Base-by-base conservation (phyloP, 345 rosid species). In the Lepidium sativum region DNA sequence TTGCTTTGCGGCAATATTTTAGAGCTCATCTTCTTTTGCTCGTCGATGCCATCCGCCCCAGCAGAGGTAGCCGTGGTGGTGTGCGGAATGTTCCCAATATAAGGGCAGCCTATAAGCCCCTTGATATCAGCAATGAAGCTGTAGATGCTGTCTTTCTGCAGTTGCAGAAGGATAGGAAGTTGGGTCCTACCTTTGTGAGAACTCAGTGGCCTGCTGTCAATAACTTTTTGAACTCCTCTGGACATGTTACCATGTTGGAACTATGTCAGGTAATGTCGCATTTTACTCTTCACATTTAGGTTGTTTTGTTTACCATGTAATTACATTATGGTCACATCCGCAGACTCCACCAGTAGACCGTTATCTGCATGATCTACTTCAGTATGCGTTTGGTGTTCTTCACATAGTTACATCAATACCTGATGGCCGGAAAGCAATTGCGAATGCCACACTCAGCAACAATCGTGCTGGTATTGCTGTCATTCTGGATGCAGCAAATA, bases 281-380 rank as follows among this genome's bases (percentile, higher is more conserved):
- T 64, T 60, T 41, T 56, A 45, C 64, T 59, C 39, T 50, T 23
- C 23, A 18, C 25, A 15, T 16, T 3, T 51, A 47, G 35, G 27
- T 72, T 21, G 20, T 35, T 52, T 58, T 65, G 50, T 47, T 53
- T 53, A 54, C 40, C 35, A 16, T 67, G 23, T 53, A 42, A n/a
- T 67, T 70, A 52, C 32, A 40, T 58, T 57, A 56, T 63, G 61
- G 50, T 71, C 38, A 42, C 80, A 49, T 60, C 54, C 63, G 73
- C 74, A 94, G 99, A 96, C 97, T 68, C 96, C 97, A 21, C 96
- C 99, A 1, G 92, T 85, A 52, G 99, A 94, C 66, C 94, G 99
- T 40, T 90, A 90, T 73, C 77, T 94, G 78, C 99, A 90, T 8
- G 99, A 94, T 70, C 82, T 94, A 78, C 92, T 90, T 69, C 97